Percentiles rank a stretch among this genome's conserved stretches.
phyloP scores from a whole-genome alignment of 352 stramenopile genomes.

The Globisporangium abappressorium region DNA sequence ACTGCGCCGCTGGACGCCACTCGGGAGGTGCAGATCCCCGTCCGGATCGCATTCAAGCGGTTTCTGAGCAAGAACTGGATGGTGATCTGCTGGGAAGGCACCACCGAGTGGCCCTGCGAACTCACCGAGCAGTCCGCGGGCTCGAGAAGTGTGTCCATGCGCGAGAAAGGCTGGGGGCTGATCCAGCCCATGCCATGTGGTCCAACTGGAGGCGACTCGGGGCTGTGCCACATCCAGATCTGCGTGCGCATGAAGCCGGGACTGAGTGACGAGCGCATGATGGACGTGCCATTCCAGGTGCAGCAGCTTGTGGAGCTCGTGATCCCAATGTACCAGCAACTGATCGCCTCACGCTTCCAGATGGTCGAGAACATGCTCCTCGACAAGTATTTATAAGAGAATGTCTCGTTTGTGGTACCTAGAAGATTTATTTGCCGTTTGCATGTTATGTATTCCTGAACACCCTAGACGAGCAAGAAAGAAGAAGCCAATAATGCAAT shows the following conservation, averaged over 20 bases:
- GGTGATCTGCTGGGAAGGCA: constrained; percentile 16
- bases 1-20: not conserved
- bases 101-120: constrained; percentile 7
- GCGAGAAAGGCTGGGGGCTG: constrained; percentile 15
- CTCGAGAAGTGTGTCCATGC: not conserved
- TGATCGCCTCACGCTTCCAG: constrained; percentile 14
- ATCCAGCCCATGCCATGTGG: constrained; percentile 2
- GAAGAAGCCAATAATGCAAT: too few relatives aligned
- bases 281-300: constrained; percentile 1
- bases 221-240: constrained; percentile 6
- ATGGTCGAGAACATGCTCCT: constrained; percentile 21
- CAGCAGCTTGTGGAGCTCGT: constrained; percentile 8
- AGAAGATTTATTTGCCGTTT: too few relatives aligned
- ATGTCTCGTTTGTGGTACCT: too few relatives aligned
- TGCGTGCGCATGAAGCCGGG: constrained; percentile 10
- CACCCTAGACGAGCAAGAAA: too few relatives aligned
- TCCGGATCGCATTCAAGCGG: constrained; percentile 11
- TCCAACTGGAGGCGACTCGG: not conserved
- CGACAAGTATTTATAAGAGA: constrained; percentile 6
- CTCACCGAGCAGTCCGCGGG: not conserved
- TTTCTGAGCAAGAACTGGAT: constrained; percentile 13
- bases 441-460: too few relatives aligned
- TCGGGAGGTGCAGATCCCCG: not conserved
- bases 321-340: constrained; percentile 8
- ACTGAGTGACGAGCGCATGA: constrained; percentile 12